These are phyloP conservation scores for Ascomycota sp. DNA, from an alignment of 2,329 filamentous ascomycete species.

Conservation along the genomic window DNA sequence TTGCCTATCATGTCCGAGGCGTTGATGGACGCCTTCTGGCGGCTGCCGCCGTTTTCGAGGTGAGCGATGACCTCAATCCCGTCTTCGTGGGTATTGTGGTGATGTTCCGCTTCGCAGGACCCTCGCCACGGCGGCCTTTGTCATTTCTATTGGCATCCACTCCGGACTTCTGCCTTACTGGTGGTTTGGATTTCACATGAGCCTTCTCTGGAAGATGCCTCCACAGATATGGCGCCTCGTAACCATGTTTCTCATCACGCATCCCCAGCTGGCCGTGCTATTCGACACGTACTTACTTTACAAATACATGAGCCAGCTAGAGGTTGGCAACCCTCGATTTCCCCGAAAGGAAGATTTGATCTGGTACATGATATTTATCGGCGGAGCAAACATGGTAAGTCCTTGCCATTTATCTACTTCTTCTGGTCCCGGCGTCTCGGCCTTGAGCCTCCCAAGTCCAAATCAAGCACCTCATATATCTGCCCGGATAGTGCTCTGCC, in stretches of 20 bases:
- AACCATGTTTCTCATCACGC: slow-evolving; percentile 21
- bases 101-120: slow-evolving; percentile 29
- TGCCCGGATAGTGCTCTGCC: slow-evolving; percentile 53
- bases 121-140: slow-evolving; percentile 39
- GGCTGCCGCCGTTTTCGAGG: slow-evolving; percentile 20
- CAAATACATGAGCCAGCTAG: slow-evolving; percentile 55
- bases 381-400: slow-evolving; percentile 59
- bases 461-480: slow-evolving; percentile 40
- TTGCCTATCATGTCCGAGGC: slow-evolving; percentile 14
- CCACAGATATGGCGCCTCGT: slow-evolving; percentile 23
- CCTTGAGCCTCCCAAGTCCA: slow-evolving; percentile 1
- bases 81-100: background rate
- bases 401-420: slow-evolving; percentile 6
- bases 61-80: slow-evolving; percentile 7
- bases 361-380: slow-evolving; percentile 59
- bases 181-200: slow-evolving; percentile 30
- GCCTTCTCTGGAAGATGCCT: slow-evolving; percentile 28
- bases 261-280: slow-evolving; percentile 27
- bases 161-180: slow-evolving; percentile 28
- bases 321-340: slow-evolving; percentile 53
- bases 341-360: slow-evolving; percentile 57
- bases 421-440: slow-evolving; percentile 3
- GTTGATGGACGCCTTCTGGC: slow-evolving; percentile 16
- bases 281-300: slow-evolving; percentile 62
- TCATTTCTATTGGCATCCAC: slow-evolving; percentile 38